phyloP scores from a whole-genome alignment of 768 basidiomycete genomes.

The Pleurotus tuber-regium region DNA sequence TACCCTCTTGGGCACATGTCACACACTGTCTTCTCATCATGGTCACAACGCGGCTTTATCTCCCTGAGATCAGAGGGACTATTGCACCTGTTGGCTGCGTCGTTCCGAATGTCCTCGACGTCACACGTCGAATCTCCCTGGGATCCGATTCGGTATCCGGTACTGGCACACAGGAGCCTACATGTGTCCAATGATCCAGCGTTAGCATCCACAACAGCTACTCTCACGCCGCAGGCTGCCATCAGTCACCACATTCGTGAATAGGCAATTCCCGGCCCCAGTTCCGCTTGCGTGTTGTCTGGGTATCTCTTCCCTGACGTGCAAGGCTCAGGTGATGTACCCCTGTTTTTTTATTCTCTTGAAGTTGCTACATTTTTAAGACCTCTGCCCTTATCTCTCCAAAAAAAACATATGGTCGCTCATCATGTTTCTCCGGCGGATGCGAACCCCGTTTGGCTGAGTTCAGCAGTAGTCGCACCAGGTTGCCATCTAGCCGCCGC shows the following conservation, averaged over 20 bases:
- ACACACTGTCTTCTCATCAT: background rate
- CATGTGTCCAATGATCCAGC: no score
- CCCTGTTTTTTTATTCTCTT: background rate
- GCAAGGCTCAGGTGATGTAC: background rate
- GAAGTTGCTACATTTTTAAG: background rate
- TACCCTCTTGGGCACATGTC: background rate
- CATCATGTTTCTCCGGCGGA: constrained; percentile 4
- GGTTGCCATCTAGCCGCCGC: background rate
- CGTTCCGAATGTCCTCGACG: no score
- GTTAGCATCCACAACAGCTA: no score
- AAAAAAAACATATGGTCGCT: background rate
- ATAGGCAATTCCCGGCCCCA: background rate
- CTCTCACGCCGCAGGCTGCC: no score
- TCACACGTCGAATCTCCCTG: no score
- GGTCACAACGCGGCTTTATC: no score
- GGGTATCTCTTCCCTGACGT: no score
- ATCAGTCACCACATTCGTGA: background rate
- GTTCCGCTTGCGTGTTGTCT: no score
- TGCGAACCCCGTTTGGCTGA: background rate
- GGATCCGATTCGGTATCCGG: no score
- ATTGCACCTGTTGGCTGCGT: no score
- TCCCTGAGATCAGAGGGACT: no score
- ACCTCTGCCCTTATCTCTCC: constrained; percentile 1
- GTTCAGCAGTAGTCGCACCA: background rate
- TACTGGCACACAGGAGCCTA: no score